Conservation (phyloP, 2,329 filamentous ascomycete species). For the Fusarium piperis region DNA sequence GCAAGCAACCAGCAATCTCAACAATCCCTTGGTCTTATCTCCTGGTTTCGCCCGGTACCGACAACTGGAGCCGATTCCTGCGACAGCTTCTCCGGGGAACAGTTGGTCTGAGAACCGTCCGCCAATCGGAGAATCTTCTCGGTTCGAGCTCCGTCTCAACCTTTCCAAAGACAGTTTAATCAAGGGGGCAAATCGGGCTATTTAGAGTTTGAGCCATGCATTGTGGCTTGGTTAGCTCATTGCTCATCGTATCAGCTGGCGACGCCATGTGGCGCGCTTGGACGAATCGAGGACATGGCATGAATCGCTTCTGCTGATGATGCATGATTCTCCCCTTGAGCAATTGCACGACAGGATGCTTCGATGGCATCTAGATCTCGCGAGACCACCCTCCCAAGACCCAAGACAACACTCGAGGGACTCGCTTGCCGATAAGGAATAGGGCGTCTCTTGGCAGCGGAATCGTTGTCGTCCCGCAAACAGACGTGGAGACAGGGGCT, state of each 20-base stretch:
- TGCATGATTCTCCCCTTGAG: not conserved
- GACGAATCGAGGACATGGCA: slow-evolving; percentile 16
- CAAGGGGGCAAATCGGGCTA: not conserved
- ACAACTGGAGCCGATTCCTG: not conserved
- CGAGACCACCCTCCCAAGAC: not conserved
- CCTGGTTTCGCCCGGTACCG: not conserved
- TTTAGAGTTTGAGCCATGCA: not conserved
- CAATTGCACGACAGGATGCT: not conserved
- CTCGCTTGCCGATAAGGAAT: not conserved
- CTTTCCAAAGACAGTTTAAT: not conserved
- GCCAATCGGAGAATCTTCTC: not conserved
- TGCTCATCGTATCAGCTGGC: not conserved
- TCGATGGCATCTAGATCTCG: not conserved
- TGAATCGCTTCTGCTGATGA: not conserved
- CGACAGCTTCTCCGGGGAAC: not conserved
- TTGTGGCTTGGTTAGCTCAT: not conserved
- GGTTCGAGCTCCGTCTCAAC: not conserved
- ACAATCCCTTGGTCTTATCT: not conserved
- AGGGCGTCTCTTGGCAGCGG: not conserved
- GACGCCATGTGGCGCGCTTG: not conserved
- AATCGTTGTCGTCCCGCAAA: not conserved
- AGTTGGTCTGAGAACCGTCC: not conserved
- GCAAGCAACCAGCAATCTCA: not conserved
- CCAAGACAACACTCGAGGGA: not conserved
- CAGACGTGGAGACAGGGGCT: not conserved